Conservation (phyloP, 768 basidiomycete species). For the Crassisporium funariophilum region DNA sequence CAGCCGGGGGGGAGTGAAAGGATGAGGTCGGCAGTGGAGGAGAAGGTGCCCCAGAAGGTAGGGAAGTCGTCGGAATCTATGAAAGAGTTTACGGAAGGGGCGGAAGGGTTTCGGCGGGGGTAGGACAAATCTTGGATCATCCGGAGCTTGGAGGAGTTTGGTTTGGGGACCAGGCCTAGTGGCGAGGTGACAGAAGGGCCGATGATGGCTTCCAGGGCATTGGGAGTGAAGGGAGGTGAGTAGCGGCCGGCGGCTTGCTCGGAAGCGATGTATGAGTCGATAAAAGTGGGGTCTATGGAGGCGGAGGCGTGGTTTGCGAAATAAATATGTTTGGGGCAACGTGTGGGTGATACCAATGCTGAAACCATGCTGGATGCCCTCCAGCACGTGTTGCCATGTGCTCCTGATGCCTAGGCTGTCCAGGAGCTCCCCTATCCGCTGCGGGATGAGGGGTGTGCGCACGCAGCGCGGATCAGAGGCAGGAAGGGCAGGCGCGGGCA, state of each 20-base stretch:
- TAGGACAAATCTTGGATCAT: slow-evolving; percentile 37
- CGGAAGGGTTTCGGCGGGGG: slow-evolving; percentile 22
- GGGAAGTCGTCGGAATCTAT: slow-evolving; percentile 37
- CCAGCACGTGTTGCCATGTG: slow-evolving; percentile 31
- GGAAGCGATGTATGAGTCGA: slow-evolving; percentile 32
- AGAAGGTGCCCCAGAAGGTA: slow-evolving; percentile 41
- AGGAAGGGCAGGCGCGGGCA: no score
- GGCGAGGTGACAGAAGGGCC: slow-evolving; percentile 45
- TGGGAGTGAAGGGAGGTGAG: slow-evolving; percentile 28
- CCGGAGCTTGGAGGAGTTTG: slow-evolving; percentile 19
- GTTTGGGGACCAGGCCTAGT: slow-evolving; percentile 40
- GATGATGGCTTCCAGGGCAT: slow-evolving; percentile 31
- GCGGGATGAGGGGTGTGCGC: no score
- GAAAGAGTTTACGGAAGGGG: slow-evolving; percentile 30
- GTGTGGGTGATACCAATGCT: slow-evolving; percentile 29
- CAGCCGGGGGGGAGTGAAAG: no score
- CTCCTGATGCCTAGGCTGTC: slow-evolving; percentile 34
- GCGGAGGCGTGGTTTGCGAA: slow-evolving; percentile 38
- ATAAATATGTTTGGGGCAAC: slow-evolving; percentile 13
- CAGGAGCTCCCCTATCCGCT: no score
- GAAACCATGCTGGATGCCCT: slow-evolving; percentile 36
- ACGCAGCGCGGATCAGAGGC: no score
- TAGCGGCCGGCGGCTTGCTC: slow-evolving; percentile 35
- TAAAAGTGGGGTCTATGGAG: slow-evolving; percentile 26
- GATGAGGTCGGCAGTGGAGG: no score